These are phyloP conservation scores for Saccharata proteae DNA, from an alignment of 2,329 filamentous ascomycete species.

Conservation along the genomic window DNA sequence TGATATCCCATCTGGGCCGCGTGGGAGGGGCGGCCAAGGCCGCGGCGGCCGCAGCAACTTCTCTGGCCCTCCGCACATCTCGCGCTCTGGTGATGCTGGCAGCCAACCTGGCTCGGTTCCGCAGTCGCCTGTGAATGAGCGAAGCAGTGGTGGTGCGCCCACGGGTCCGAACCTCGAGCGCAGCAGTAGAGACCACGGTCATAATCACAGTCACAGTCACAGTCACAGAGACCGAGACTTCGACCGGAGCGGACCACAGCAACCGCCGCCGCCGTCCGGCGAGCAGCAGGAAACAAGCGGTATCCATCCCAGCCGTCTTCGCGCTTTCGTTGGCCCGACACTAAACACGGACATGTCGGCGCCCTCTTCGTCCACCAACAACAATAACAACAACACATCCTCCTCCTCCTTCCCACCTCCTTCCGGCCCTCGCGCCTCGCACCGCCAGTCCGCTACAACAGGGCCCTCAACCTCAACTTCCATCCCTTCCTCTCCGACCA, in stretches of 20 bases:
- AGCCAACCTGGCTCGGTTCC: slow-evolving; percentile 6
- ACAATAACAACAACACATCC: neutral
- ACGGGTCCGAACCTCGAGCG: slow-evolving; percentile 15
- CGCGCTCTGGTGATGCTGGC: slow-evolving; percentile 12
- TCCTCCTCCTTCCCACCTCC: slow-evolving; percentile 12
- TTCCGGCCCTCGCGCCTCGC: slow-evolving; percentile 22
- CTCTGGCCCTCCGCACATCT: slow-evolving; percentile 21
- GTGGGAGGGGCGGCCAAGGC: slow-evolving; percentile 28
- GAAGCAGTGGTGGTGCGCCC: slow-evolving; percentile 11
- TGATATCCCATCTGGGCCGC: slow-evolving; percentile 43
- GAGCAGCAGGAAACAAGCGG: slow-evolving; percentile 28
- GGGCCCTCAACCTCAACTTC: too few relatives aligned
- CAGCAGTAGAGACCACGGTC: slow-evolving; percentile 8
- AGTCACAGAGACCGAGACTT: too few relatives aligned
- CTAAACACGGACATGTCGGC: slow-evolving; percentile 20
- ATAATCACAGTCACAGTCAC: too few relatives aligned
- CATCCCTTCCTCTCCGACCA: too few relatives aligned
- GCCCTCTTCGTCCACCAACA: neutral
- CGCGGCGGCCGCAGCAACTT: slow-evolving; percentile 27
- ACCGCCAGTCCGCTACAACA: slow-evolving; percentile 17
- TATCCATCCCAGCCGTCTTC: slow-evolving; percentile 43
- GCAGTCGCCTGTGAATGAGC: slow-evolving; percentile 7
- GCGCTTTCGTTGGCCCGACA: slow-evolving; percentile 25
- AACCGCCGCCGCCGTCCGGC: slow-evolving; percentile 21
- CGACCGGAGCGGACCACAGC: too few relatives aligned